Evolutionary conservation across 23 red algal species (phyloP).

Genomic region (Pyropia haitanensis): DNA sequence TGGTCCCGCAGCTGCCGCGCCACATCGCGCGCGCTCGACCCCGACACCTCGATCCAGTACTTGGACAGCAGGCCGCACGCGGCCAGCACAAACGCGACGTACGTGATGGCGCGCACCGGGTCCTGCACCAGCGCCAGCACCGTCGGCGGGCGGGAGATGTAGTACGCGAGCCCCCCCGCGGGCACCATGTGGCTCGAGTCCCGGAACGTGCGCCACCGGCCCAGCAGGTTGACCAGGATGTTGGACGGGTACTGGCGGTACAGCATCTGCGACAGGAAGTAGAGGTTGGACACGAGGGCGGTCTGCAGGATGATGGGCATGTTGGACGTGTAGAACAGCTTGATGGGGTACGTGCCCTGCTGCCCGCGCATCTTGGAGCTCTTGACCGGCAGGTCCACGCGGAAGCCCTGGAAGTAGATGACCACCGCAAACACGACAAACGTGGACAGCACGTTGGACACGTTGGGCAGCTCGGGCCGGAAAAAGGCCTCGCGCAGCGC

Average conservation of each 20-base stretch:
- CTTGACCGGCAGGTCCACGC: slow-evolving; percentile 92
- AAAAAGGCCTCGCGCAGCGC: slow-evolving; percentile 91
- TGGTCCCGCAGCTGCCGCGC: slow-evolving; percentile 91
- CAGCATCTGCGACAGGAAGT: slow-evolving; percentile 95
- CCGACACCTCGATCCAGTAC: slow-evolving; percentile 97
- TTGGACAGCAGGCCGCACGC: slow-evolving; percentile 90
- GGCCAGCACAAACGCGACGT: slow-evolving; percentile 84
- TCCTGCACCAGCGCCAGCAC: slow-evolving; percentile 49
- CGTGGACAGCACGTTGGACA: slow-evolving; percentile 93
- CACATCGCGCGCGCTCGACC: slow-evolving; percentile 91
- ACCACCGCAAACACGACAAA: slow-evolving; percentile 90
- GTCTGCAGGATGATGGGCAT: slow-evolving; percentile 99
- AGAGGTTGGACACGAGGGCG: slow-evolving; percentile 95
- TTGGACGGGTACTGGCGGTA: slow-evolving; percentile 74
- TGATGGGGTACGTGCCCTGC: slow-evolving; percentile 87
- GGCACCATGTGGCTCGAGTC: slow-evolving; percentile 82
- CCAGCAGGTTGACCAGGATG: slow-evolving; percentile 77
- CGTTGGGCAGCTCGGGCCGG: slow-evolving; percentile 94
- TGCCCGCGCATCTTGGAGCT: slow-evolving; percentile 74
- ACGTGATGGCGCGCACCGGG: slow-evolving; percentile 75
- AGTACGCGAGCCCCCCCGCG: slow-evolving; percentile 90
- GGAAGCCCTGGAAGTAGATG: slow-evolving; percentile 98
- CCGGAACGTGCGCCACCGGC: slow-evolving; percentile 68
- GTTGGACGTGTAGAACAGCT: slow-evolving; percentile 99
- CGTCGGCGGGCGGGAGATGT: slow-evolving; percentile 91